phyloP scores from a whole-genome alignment of 2,329 filamentous ascomycete genomes.

The Cylindrodendrum hubeiense region DNA sequence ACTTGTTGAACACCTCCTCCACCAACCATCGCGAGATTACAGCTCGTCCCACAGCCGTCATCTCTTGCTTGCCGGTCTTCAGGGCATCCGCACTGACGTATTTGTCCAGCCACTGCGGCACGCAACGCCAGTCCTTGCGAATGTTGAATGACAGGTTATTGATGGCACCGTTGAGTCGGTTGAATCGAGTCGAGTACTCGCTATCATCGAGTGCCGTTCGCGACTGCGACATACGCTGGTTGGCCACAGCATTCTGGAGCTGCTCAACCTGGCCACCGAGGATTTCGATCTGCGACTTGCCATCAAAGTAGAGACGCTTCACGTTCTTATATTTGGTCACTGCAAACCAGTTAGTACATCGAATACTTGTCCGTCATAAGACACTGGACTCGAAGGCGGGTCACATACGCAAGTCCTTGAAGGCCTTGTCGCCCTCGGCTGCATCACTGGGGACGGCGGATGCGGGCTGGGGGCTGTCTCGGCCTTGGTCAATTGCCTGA shows the following conservation, averaged over 20 bases:
- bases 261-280: constrained; percentile 91
- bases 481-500: constrained; percentile 59
- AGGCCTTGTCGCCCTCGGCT: constrained; percentile 64
- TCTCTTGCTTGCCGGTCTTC: constrained; percentile 92
- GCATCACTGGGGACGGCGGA: constrained; percentile 49
- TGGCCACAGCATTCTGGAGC: constrained; percentile 96
- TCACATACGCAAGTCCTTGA: constrained; percentile 68
- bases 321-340: constrained; percentile 98
- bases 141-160: constrained; percentile 97
- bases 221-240: constrained; percentile 94
- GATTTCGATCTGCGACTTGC: constrained; percentile 90
- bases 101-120: constrained; percentile 84
- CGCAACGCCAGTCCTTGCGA: constrained; percentile 88
- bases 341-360: constrained; percentile 54
- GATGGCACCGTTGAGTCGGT: constrained; percentile 91
- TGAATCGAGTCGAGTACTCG: constrained; percentile 91
- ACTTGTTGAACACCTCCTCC: constrained; percentile 90
- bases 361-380: neutral
- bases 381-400: neutral
- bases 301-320: constrained; percentile 97
- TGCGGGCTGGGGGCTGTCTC: constrained; percentile 69
- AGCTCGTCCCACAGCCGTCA: constrained; percentile 94
- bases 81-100: constrained; percentile 89
- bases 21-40: constrained; percentile 91
- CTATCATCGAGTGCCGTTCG: constrained; percentile 95